Base-by-base conservation (phyloP, 164 flowering plant genomes). In the Stephania japonica region DNA sequence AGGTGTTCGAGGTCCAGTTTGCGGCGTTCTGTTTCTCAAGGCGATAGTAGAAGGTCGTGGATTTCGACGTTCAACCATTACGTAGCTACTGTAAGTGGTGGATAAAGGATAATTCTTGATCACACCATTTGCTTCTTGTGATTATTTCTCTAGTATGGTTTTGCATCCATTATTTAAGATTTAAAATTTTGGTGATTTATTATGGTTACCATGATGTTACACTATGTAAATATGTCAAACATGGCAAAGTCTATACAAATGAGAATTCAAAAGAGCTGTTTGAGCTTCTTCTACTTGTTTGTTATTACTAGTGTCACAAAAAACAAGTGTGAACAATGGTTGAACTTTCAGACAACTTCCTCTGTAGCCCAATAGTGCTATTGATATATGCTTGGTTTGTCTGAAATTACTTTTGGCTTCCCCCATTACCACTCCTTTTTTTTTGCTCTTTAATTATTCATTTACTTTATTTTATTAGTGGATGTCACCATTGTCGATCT, bases 31-130 rank as follows among this genome's bases (percentile, higher is more conserved):
- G 72, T 83, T 21, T 91, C 98, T 43, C 84, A 82, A 11, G 47
- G 67, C 1, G 93, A 87, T 70, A 74, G 85, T 12, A 71, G 89
- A 75, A 85, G 82, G 61, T 84, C 91, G 0, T 90, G 97, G 94
- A 76, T 92, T 49, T 83, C 90, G 44, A 80, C 91, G 5, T 78
- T 87, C 24, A 86, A 84, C 74, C 87, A 84, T 26, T 84, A 77
- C 72, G 84, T 85, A 32, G 82, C 87, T 25, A 83, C 87, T 41
- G 85, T 86, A 10, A 79, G 73, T 76, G 84, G 86, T 12, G 79
- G 85, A 73, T 90, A 77, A 87, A 23, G 65, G 24, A 67, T 41
- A 21, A 69, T 42, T n/a, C 38, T 72, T n/a, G 42, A 6, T 32
- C 23, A 42, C 26, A 42, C 49, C 18, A 16, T 56, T 42, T 75